Conservation (phyloP, 2,329 filamentous ascomycete species). For the Ilyonectria sp. region DNA sequence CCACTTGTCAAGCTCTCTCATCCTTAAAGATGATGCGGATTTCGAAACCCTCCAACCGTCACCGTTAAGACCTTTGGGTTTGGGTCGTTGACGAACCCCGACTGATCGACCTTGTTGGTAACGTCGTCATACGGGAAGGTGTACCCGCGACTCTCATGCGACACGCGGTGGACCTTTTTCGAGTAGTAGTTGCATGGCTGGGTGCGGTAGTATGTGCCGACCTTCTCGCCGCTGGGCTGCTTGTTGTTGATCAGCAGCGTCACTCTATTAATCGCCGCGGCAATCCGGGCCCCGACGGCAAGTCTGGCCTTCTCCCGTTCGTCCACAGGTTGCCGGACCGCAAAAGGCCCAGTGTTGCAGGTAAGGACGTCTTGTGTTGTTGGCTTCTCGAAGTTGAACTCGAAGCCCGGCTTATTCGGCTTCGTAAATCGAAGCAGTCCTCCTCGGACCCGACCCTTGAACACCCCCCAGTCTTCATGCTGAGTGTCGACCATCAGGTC, state of each 20-base stretch:
- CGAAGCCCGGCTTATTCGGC: not conserved
- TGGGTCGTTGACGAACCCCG: slow-evolving; percentile 72
- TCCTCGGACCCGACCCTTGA: slow-evolving; percentile 59
- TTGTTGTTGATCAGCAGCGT: slow-evolving; percentile 71
- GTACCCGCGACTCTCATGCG: slow-evolving; percentile 74
- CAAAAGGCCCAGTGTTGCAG: slow-evolving; percentile 71
- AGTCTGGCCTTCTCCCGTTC: slow-evolving; percentile 59
- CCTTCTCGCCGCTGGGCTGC: slow-evolving; percentile 67
- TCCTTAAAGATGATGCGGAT: not conserved
- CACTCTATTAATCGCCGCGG: slow-evolving; percentile 82
- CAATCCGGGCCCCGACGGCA: slow-evolving; percentile 80
- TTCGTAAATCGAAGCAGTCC: slow-evolving; percentile 61
- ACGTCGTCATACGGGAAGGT: slow-evolving; percentile 83
- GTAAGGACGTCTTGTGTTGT: slow-evolving; percentile 65
- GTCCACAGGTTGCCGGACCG: slow-evolving; percentile 15
- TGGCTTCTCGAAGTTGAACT: slow-evolving; percentile 60
- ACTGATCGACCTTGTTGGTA: slow-evolving; percentile 72
- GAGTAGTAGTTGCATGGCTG: slow-evolving; percentile 76
- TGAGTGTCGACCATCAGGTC: slow-evolving; percentile 70
- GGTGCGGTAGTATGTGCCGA: slow-evolving; percentile 67
- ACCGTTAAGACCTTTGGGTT: slow-evolving; percentile 70
- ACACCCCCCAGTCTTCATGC: slow-evolving; percentile 62
- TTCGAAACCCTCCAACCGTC: slow-evolving; percentile 63
- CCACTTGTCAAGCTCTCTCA: not conserved
- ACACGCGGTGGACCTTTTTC: slow-evolving; percentile 74